These are phyloP conservation scores for Meyerozyma carpophila DNA, from an alignment of 1,139 yeast species.

Conservation along the genomic window DNA sequence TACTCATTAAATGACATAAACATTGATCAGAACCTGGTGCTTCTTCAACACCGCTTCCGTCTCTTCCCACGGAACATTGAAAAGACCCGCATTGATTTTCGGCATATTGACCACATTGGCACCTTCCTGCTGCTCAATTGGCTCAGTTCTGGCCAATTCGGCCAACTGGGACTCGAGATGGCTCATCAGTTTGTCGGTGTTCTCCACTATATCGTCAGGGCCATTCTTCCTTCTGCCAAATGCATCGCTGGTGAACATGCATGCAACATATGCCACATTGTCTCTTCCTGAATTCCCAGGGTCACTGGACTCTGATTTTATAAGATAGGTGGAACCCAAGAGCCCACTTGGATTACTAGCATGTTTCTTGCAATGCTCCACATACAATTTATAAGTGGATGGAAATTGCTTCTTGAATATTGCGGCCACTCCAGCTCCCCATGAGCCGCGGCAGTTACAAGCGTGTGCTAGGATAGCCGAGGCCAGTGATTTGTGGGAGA, in stretches of 20 bases:
- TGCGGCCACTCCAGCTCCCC: conserved; percentile 84
- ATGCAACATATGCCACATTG: conserved; percentile 41
- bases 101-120: conserved; percentile 53
- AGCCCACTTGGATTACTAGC: conserved; percentile 24
- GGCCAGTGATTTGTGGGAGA: conserved; percentile 26
- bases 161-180: conserved; percentile 39
- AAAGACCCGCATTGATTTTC: conserved; percentile 73
- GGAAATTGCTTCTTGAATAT: conserved; percentile 48
- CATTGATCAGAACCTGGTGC: conserved; percentile 22
- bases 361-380: conserved; percentile 38
- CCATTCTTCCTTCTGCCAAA: conserved; percentile 21
- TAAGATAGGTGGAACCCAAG: conserved; percentile 51
- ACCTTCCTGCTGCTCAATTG: conserved; percentile 7
- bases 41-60: conserved; percentile 49
- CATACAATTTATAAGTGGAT: conserved; percentile 41
- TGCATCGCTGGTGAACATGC: conserved; percentile 63
- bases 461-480: conserved; percentile 59
- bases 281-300: conserved; percentile 22
- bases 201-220: conserved; percentile 36
- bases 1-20: conserved; percentile 26
- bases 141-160: conserved; percentile 8
- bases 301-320: conserved; percentile 27
- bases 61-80: conserved; percentile 70
- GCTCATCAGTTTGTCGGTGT: conserved; percentile 44
- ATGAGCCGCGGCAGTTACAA: conserved; percentile 70